A percentile compares a stretch with the other conserved stretches of the same genome.
Conservation (phyloP, 2,329 filamentous ascomycete genomes). For the Penicillium griseofulvum region DNA sequence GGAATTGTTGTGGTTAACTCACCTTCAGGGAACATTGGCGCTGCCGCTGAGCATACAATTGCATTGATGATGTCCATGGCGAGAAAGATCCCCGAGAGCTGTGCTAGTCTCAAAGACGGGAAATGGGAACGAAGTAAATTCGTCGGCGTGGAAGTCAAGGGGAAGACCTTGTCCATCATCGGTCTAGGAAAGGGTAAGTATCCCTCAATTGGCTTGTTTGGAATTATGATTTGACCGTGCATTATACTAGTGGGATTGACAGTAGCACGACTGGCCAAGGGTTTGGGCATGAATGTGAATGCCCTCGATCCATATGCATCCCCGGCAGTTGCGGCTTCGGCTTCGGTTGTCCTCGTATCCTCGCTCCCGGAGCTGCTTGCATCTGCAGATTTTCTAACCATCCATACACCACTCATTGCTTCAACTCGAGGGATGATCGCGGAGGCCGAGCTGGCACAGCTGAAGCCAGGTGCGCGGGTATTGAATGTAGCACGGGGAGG, state of each 20-base stretch:
- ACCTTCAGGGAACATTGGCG: conserved; percentile 75
- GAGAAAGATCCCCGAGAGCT: conserved; percentile 69
- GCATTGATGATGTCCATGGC: conserved; percentile 72
- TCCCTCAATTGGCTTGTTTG: not conserved
- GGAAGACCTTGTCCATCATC: conserved; percentile 73
- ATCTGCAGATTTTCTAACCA: conserved; percentile 71
- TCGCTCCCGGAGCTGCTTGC: conserved; percentile 62
- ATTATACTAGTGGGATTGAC: conserved; percentile 63
- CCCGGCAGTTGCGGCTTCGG: conserved; percentile 65
- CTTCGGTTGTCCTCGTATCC: conserved; percentile 62
- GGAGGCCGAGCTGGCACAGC: conserved; percentile 62
- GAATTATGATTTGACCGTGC: not conserved
- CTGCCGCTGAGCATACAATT: conserved; percentile 75
- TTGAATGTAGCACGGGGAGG: conserved; percentile 78
- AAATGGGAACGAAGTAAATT: conserved; percentile 73
- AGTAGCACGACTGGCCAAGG: conserved; percentile 74
- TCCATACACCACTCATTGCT: conserved; percentile 76
- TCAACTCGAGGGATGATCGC: conserved; percentile 73
- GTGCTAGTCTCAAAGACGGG: conserved; percentile 65
- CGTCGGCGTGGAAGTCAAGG: conserved; percentile 73
- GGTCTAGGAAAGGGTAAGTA: conserved; percentile 70
- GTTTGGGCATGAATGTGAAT: conserved; percentile 71
- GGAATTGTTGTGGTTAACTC: conserved; percentile 80
- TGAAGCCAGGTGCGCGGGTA: conserved; percentile 72
- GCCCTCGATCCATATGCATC: conserved; percentile 78